Conservation (phyloP, 2,329 filamentous ascomycete genomes). For the Cladosporium sp. region DNA sequence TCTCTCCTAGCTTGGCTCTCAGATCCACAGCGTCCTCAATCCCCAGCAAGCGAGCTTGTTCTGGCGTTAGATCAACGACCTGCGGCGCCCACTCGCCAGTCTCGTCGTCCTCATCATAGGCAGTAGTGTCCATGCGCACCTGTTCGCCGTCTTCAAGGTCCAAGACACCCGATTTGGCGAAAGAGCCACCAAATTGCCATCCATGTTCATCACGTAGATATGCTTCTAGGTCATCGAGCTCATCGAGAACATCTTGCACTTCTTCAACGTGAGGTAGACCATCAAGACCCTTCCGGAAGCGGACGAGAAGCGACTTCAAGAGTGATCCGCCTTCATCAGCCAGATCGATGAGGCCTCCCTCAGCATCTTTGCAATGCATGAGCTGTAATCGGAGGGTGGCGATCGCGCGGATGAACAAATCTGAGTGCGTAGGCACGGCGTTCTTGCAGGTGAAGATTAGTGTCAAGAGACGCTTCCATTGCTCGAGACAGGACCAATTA, state of each 20-base stretch:
- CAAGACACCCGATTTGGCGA: slow-evolving; percentile 55
- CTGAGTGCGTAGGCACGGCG: slow-evolving; percentile 46
- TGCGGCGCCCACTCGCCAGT: slow-evolving; percentile 61
- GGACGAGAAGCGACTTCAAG: slow-evolving; percentile 48
- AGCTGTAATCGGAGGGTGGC: slow-evolving; percentile 50
- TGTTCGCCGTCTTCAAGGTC: slow-evolving; percentile 61
- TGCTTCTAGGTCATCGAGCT: slow-evolving; percentile 52
- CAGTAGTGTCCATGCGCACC: slow-evolving; percentile 52
- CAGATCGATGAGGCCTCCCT: slow-evolving; percentile 59
- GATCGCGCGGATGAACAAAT: slow-evolving; percentile 51
- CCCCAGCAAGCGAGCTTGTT: slow-evolving; percentile 38
- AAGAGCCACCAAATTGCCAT: slow-evolving; percentile 54
- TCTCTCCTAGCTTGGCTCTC: slow-evolving; percentile 18
- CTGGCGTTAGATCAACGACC: slow-evolving; percentile 51
- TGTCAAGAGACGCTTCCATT: slow-evolving; percentile 58
- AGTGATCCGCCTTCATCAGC: slow-evolving; percentile 48
- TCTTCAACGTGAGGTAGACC: slow-evolving; percentile 38
- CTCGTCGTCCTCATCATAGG: slow-evolving; percentile 57
- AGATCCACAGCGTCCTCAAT: slow-evolving; percentile 24
- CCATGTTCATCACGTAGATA: slow-evolving; percentile 52
- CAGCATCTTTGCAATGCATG: slow-evolving; percentile 53
- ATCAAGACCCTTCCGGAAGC: slow-evolving; percentile 50
- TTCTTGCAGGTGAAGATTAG: slow-evolving; percentile 54
- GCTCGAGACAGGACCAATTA: slow-evolving; percentile 63
- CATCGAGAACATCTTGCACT: slow-evolving; percentile 48